Evolutionary conservation across 805 yeast genomes (phyloP).

Genomic region (Wickerhamiella parazyma): DNA sequence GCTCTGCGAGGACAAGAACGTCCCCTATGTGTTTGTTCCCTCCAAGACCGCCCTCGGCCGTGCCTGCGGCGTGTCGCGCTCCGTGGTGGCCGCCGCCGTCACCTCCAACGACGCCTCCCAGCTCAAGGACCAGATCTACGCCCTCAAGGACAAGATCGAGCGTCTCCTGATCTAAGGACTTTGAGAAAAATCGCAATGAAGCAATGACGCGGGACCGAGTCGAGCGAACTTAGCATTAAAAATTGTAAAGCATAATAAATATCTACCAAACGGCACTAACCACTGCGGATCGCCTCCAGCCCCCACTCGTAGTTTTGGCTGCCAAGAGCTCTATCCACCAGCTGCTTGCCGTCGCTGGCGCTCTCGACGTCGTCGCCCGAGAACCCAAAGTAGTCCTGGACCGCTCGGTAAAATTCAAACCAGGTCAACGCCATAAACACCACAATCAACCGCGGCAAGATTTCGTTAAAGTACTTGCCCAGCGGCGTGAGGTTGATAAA

Average conservation of each 20-base stretch:
- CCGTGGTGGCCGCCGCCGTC: conserved; percentile 96
- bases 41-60: conserved; percentile 98
- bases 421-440: conserved; percentile 54
- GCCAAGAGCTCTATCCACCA: conserved; percentile 23
- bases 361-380: conserved; percentile 23
- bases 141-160: conserved; percentile 98
- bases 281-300: conserved; percentile 2
- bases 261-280: neutral
- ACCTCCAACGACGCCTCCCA: conserved; percentile 98
- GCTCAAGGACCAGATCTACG: conserved; percentile 91
- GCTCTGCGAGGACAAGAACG: conserved; percentile 98
- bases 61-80: conserved; percentile 99
- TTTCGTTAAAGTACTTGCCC: conserved; percentile 55
- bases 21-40: conserved; percentile 97
- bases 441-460: conserved; percentile 61
- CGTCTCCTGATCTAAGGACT: conserved; percentile 66
- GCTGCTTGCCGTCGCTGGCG: conserved; percentile 26
- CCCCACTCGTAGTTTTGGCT: conserved; percentile 19
- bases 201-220: conserved; percentile 16
- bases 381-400: conserved; percentile 33
- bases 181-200: conserved; percentile 10
- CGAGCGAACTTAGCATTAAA: conserved; percentile 7
- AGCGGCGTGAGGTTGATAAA: conserved; percentile 64
- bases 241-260: neutral
- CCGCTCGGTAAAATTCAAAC: conserved; percentile 53